phyloP scores from a whole-genome alignment of 805 yeast species.

The Lachancea sp. region DNA sequence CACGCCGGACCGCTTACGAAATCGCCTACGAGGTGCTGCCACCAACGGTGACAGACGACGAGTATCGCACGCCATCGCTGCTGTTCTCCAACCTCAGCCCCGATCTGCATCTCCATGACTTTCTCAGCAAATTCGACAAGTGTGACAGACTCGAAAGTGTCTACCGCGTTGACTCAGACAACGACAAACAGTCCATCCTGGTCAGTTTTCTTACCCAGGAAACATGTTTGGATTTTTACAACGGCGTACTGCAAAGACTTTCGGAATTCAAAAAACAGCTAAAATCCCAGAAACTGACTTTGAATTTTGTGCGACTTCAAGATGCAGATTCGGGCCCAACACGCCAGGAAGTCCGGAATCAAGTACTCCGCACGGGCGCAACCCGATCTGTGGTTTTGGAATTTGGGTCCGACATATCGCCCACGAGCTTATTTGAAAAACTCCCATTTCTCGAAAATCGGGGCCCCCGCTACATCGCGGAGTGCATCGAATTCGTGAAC shows the following conservation, averaged over 20 bases:
- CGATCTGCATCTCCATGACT: constrained; percentile 18
- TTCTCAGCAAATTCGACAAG: constrained; percentile 39
- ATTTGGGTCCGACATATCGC: constrained; percentile 11
- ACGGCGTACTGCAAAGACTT: constrained; percentile 33
- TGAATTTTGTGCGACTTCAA: constrained; percentile 29
- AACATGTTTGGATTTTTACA: constrained; percentile 35
- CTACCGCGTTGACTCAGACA: constrained; percentile 31
- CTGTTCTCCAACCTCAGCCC: constrained; percentile 24
- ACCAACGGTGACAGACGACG: constrained; percentile 27
- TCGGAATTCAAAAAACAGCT: constrained; percentile 33
- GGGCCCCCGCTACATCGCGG: constrained; percentile 25
- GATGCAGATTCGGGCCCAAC: constrained; percentile 6
- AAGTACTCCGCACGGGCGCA: constrained; percentile 23
- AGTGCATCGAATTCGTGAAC: constrained; percentile 22
- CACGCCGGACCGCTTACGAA: constrained; percentile 16
- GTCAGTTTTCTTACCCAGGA: constrained; percentile 31
- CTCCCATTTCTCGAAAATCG: constrained; percentile 11
- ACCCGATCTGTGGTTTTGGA: constrained; percentile 26
- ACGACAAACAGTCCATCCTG: constrained; percentile 21
- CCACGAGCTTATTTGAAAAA: constrained; percentile 12
- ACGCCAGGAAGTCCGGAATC: constrained; percentile 12
- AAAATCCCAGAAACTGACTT: constrained; percentile 35
- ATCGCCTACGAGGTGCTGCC: constrained; percentile 15
- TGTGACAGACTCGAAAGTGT: constrained; percentile 61
- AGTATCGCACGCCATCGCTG: constrained; percentile 29